Conservation (phyloP, 1,284 basidiomycete species). For the Peniophora sp. region DNA sequence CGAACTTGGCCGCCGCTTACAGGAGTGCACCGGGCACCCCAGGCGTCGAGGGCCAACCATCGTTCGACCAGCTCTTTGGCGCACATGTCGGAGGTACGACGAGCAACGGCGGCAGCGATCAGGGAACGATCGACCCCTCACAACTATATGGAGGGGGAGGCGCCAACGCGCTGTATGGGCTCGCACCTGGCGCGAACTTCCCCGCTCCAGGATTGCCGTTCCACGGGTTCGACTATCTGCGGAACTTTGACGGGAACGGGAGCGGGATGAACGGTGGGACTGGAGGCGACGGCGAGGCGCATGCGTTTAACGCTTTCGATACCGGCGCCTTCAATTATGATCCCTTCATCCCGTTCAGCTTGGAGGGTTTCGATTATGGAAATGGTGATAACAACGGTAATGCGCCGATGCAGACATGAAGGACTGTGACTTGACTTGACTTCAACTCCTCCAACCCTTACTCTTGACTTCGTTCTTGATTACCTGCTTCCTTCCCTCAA, state of each 20-base stretch:
- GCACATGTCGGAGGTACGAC: too few species aligned
- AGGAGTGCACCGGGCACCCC: too few species aligned
- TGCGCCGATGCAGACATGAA: too few species aligned
- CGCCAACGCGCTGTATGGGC: constrained; percentile 45
- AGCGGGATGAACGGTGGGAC: constrained; percentile 52
- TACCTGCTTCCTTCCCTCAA: too few species aligned
- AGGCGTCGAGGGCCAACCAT: too few species aligned
- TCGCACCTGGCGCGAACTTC: constrained; percentile 54
- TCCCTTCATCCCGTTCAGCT: constrained; percentile 63
- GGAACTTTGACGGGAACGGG: constrained; percentile 46
- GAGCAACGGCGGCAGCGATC: constrained; percentile 1
- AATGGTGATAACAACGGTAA: neutral
- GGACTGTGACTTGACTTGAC: too few species aligned
- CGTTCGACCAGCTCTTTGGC: too few species aligned
- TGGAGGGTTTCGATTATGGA: constrained; percentile 23
- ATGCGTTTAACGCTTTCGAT: constrained; percentile 35
- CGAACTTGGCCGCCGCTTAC: too few species aligned
- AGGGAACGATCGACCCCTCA: constrained; percentile 38
- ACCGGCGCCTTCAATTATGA: constrained; percentile 62
- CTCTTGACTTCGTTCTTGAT: too few species aligned
- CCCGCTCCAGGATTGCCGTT: constrained; percentile 67
- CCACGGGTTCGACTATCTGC: constrained; percentile 70
- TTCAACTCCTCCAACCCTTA: too few species aligned
- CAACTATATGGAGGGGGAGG: constrained; percentile 35
- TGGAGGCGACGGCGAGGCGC: constrained; percentile 48